Conservation (phyloP, 2,329 filamentous ascomycete species). For the Calonectria honghensis region DNA sequence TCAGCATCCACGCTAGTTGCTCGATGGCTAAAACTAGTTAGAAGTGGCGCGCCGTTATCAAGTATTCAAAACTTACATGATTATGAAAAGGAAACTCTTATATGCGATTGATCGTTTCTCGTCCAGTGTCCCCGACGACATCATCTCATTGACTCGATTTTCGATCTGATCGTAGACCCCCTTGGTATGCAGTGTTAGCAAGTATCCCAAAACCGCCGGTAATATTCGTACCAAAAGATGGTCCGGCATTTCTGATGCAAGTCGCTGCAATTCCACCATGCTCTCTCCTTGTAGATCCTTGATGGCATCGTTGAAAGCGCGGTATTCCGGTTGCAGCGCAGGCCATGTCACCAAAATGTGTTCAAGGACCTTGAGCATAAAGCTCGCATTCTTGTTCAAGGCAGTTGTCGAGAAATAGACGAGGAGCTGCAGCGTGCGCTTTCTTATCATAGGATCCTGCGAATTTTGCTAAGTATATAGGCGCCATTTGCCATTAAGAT, state of each 20-base stretch:
- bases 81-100: constrained; percentile 93
- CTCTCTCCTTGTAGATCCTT: constrained; percentile 91
- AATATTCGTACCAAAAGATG: constrained; percentile 80
- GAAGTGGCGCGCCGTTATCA: constrained; percentile 25
- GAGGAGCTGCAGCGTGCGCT: constrained; percentile 86
- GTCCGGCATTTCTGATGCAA: constrained; percentile 93
- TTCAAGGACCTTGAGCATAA: constrained; percentile 92
- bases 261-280: constrained; percentile 89
- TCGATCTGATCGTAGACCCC: constrained; percentile 92
- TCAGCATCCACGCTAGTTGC: constrained; percentile 82
- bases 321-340: constrained; percentile 81
- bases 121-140: constrained; percentile 82
- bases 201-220: neutral
- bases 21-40: constrained; percentile 78
- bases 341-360: constrained; percentile 91
- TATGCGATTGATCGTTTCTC: constrained; percentile 91
- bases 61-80: constrained; percentile 75
- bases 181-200: constrained; percentile 60
- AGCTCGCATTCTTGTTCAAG: constrained; percentile 83
- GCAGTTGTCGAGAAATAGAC: constrained; percentile 90
- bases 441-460: constrained; percentile 87
- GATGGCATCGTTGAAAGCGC: constrained; percentile 88
- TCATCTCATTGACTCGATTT: constrained; percentile 86
- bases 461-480: neutral
- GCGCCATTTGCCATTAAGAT: neutral